Evolutionary conservation across 2,329 filamentous ascomycete genomes (phyloP).

Genomic region (Ramichloridium luteum): DNA sequence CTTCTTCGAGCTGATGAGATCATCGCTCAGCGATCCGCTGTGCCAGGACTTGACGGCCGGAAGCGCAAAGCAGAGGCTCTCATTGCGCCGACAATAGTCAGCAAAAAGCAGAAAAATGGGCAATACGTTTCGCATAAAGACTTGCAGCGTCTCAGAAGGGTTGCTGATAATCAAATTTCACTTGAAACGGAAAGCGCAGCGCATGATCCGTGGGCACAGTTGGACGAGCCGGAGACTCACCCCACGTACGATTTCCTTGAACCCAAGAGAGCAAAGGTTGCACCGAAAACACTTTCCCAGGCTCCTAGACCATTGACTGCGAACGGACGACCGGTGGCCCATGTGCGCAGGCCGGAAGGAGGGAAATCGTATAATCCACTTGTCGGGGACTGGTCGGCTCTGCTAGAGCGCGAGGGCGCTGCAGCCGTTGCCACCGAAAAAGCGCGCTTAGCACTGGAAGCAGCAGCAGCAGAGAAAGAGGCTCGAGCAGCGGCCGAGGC

Average conservation of each 20-base stretch:
- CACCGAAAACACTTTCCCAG: slow-evolving; percentile 62
- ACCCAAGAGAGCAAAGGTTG: slow-evolving; percentile 48
- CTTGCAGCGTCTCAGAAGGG: slow-evolving; percentile 60
- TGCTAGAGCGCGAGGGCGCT: slow-evolving; percentile 61
- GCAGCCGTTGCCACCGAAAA: slow-evolving; percentile 70
- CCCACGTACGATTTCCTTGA: slow-evolving; percentile 54
- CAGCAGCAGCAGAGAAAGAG: slow-evolving; percentile 52
- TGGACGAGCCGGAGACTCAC: slow-evolving; percentile 35
- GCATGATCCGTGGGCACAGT: slow-evolving; percentile 69
- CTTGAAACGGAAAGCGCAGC: slow-evolving; percentile 40
- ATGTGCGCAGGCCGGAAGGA: slow-evolving; percentile 65
- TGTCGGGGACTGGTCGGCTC: slow-evolving; percentile 72
- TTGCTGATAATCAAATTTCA: slow-evolving; percentile 50
- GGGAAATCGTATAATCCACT: slow-evolving; percentile 88
- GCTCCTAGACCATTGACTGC: slow-evolving; percentile 72
- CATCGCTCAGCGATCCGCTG: slow-evolving; percentile 66
- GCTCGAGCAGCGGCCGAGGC: slow-evolving; percentile 63
- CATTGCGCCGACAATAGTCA: slow-evolving; percentile 46
- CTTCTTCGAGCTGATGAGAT: slow-evolving; percentile 85
- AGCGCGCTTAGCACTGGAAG: slow-evolving; percentile 55
- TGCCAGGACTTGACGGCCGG: slow-evolving; percentile 60
- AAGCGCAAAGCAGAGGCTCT: slow-evolving; percentile 63
- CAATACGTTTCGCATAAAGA: slow-evolving; percentile 74
- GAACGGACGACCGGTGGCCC: slow-evolving; percentile 65
- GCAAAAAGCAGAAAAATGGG: slow-evolving; percentile 64